Evolutionary conservation across 1,284 basidiomycete species (phyloP), one percentile per base, ranked within the genome.

Genomic region (Puccinia triticina): DNA sequence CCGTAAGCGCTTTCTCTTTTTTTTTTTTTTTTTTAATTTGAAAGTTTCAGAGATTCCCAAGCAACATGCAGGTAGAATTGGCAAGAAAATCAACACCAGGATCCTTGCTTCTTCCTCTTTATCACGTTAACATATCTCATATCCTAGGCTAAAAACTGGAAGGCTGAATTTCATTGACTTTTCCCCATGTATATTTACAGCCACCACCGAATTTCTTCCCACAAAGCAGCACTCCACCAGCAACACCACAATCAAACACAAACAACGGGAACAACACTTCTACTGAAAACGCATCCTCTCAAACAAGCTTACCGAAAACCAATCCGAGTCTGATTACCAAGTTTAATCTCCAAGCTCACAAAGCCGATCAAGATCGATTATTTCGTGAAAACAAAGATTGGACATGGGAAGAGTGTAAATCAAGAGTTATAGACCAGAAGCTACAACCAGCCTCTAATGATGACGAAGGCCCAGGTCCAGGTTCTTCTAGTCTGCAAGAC

Each of bases 131-230:
- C n/a, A n/a, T n/a, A n/a, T n/a, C n/a, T 64, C 59, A 64, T 21
- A 64, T 64, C 10, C 16, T 67, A 23, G 7, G 37, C 26, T n/a
- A 43, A 26, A 67, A 40, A 64, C 5, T 37, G 10, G 26, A 2
- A 71, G n/a, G n/a, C 37, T 14, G 57, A 55, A 53, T 48, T 34
- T 55, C 23, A 32, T 75, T 50, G 18, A 4, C 14, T 14, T 59
- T 59, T 75, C 11, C 18, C 11, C 10, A 40, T 34, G 7, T 40
- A 2, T 23, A 2, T 46, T 46, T n/a, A 67, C 32, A 77, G 61
- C 77, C 77, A 10, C 77, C 77, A 55, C 61, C 77, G 43, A 67
- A 78, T 40, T 78, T 78, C 29, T 78, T 78, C 43, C 77, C 77
- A 5, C 64, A 61, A 10, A 50, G 4, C 61, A 32, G 46, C 2